These are phyloP conservation scores for Phytophthora ohioensis DNA, from an alignment of 352 stramenopile genomes.

Conservation along the genomic window DNA sequence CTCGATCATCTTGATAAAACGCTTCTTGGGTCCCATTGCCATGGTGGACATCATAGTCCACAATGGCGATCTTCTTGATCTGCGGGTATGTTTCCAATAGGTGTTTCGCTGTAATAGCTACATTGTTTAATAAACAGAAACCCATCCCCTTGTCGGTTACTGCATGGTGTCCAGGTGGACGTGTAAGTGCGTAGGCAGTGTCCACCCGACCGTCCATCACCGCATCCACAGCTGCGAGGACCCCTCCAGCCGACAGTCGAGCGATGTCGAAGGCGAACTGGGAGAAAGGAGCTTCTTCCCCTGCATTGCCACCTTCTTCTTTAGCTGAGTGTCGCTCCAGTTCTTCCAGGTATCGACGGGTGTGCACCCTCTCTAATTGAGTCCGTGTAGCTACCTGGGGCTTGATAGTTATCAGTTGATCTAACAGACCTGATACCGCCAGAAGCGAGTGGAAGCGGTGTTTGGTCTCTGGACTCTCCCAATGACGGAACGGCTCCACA, in stretches of 20 bases:
- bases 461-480: slow-evolving; percentile 85
- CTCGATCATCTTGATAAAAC: slow-evolving; percentile 79
- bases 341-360: slow-evolving; percentile 57
- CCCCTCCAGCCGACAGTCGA: slow-evolving; percentile 71
- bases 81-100: slow-evolving; percentile 63
- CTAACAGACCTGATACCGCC: slow-evolving; percentile 68
- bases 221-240: slow-evolving; percentile 64
- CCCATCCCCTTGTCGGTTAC: slow-evolving; percentile 64
- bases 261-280: slow-evolving; percentile 83
- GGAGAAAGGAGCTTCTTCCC: slow-evolving; percentile 75
- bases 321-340: slow-evolving; percentile 58
- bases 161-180: slow-evolving; percentile 81
- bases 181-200: slow-evolving; percentile 67
- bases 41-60: slow-evolving; percentile 97
- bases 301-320: slow-evolving; percentile 73
- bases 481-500: slow-evolving; percentile 75
- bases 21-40: slow-evolving; percentile 96
- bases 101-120: slow-evolving; percentile 66
- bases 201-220: slow-evolving; percentile 57
- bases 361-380: slow-evolving; percentile 73
- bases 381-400: slow-evolving; percentile 46
- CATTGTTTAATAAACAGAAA: slow-evolving; percentile 82
- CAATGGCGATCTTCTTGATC: slow-evolving; percentile 92
- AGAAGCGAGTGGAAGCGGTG: slow-evolving; percentile 83
- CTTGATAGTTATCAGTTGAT: slow-evolving; percentile 53